Evolutionary conservation across 305 asterid genomes (phyloP).

Genomic region (Fraxinus velutina): DNA sequence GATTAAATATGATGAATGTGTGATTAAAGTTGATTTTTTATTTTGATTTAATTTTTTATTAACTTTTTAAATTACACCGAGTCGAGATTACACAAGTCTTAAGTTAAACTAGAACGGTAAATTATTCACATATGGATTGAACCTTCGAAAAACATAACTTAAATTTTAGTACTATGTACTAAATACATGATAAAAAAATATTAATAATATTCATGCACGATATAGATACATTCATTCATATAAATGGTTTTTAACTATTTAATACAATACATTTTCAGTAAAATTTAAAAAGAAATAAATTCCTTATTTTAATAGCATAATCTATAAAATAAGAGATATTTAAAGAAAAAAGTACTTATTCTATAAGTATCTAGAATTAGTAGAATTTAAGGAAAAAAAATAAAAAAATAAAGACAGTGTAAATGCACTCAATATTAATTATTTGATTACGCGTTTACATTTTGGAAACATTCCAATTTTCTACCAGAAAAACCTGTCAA

Average conservation of each 20-base stretch:
- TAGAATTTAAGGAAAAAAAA: not conserved
- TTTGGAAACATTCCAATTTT: slow-evolving; percentile 17
- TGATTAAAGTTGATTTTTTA: too few relatives aligned
- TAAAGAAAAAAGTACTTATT: not conserved
- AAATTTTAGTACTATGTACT: not conserved
- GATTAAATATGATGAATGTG: not conserved
- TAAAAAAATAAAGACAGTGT: not conserved
- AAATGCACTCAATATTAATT: not conserved
- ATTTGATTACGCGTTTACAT: slow-evolving; percentile 1
- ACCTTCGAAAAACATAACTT: not conserved
- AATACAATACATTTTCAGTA: not conserved
- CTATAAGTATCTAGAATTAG: not conserved
- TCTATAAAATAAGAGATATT: not conserved
- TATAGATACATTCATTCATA: not conserved
- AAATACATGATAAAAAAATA: not conserved
- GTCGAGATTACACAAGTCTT: not conserved
- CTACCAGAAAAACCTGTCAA: slow-evolving; percentile 20
- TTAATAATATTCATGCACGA: not conserved
- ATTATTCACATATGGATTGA: not conserved
- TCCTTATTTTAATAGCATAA: not conserved
- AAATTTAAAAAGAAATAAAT: not conserved
- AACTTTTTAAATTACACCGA: not conserved
- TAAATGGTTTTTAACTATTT: not conserved
- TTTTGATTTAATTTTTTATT: not conserved
- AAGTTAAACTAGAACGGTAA: not conserved